Base-by-base conservation (phyloP, 768 basidiomycete genomes). In the Psilocybe cubensis region DNA sequence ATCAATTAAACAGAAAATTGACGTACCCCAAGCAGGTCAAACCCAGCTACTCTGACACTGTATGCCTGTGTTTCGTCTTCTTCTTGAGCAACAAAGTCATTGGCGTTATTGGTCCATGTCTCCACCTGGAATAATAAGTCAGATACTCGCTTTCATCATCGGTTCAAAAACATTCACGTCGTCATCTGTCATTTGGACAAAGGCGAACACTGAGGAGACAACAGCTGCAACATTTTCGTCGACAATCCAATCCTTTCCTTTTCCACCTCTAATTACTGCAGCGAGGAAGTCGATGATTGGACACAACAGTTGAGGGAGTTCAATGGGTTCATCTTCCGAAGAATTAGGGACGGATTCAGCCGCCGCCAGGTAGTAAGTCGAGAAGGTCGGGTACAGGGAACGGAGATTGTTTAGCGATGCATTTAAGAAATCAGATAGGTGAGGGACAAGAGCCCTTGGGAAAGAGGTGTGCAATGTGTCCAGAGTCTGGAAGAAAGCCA, bases 71-170 rank as follows among this genome's bases (percentile, higher is more conserved):
- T 87, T 59, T 96, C 94, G 58, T 98, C 96, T 52, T 97, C 94
- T 66, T 98, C 96, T 68, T 98, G 94, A 23, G 90, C 89, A 27
- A 98, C 87, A 66, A 98, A 98, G 3, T 89, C 85, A 63, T 98
- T 98, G 3, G 92, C 87, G 64, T 97, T 91, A 52, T 80, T 84
- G 2, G 86, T 83, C 96, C 96, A 98, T 14, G 85, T 89, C 27
- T 95, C 93, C 68, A 95, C 94, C 94, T 98, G 25, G 35, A 47
- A 38, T 25, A 24, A 56, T 52, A 47, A 59, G 56, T 28, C 51
- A 52, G 27, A 24, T 55, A 8, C n/a, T 20, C 35, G 18, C 41
- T 14, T 6, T 4, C 21, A 35, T 9, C 1, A 56, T 17, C 31
- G 62, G 24, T 14, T 17, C 38, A 21, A 55, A 20, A 5, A 20